Evolutionary conservation across 1,284 basidiomycete species (phyloP).

Genomic region (Austroboletus sp.): DNA sequence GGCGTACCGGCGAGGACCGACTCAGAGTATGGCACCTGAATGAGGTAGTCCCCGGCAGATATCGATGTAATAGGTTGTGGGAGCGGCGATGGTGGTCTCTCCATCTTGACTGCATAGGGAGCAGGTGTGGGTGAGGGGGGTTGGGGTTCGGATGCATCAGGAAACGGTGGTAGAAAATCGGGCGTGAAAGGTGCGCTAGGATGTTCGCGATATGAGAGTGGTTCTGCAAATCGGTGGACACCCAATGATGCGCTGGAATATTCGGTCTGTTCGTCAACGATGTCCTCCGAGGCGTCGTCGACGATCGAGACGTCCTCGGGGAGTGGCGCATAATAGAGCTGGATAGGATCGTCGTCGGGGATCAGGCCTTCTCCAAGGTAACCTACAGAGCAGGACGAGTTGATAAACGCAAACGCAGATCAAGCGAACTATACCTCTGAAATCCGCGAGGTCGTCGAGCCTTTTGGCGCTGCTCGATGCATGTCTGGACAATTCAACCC

Average conservation of each 20-base stretch:
- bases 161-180: conserved; percentile 38
- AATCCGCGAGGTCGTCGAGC: conserved; percentile 62
- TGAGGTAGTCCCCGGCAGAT: conserved; percentile 50
- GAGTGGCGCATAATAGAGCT: conserved; percentile 46
- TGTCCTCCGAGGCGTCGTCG: conserved; percentile 37
- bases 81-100: conserved; percentile 28
- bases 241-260: too few species aligned
- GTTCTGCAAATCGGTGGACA: conserved; percentile 14
- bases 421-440: conserved; percentile 47
- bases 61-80: conserved; percentile 32
- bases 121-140: conserved; percentile 32
- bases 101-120: conserved; percentile 30
- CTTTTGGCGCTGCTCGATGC: conserved; percentile 53
- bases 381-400: conserved; percentile 37
- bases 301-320: conserved; percentile 5
- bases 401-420: conserved; percentile 4
- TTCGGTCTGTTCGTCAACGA: conserved; percentile 28
- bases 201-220: conserved; percentile 26
- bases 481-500: conserved; percentile 59
- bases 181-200: conserved; percentile 18
- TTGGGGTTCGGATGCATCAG: conserved; percentile 39
- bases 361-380: conserved; percentile 55
- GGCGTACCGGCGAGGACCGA: conserved; percentile 56
- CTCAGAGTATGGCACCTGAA: conserved; percentile 61
- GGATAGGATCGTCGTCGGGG: conserved; percentile 50